Percentiles rank a stretch among this genome's conserved stretches.
Evolutionary conservation across 2,329 filamentous ascomycete genomes (phyloP).

Genomic region (Ascochyta fabae): DNA sequence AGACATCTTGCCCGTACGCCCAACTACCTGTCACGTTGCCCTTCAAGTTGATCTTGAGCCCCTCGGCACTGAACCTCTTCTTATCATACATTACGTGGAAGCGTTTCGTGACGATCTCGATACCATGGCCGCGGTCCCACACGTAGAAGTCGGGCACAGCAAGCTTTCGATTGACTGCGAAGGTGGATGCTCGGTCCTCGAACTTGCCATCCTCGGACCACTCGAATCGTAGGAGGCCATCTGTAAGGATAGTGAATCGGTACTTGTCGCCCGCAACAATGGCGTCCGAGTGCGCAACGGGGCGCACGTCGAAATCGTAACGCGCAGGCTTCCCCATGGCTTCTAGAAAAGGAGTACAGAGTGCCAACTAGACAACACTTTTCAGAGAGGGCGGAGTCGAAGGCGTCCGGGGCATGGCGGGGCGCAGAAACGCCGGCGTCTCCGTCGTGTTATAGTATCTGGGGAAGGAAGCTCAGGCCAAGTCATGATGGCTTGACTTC

Average conservation of each 20-base stretch:
- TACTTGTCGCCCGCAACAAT: slow-evolving; percentile 58
- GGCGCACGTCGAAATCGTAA: slow-evolving; percentile 54
- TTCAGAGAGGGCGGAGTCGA: slow-evolving; percentile 13
- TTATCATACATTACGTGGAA: slow-evolving; percentile 67
- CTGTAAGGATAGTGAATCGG: slow-evolving; percentile 66
- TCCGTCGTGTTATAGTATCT: slow-evolving; percentile 30
- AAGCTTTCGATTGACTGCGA: slow-evolving; percentile 63
- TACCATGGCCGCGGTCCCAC: slow-evolving; percentile 53
- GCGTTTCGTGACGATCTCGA: slow-evolving; percentile 63
- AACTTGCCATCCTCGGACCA: slow-evolving; percentile 66
- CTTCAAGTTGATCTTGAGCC: slow-evolving; percentile 57
- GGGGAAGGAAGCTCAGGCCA: slow-evolving; percentile 34
- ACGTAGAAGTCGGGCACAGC: slow-evolving; percentile 58
- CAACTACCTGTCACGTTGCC: slow-evolving; percentile 55
- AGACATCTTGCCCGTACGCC: slow-evolving; percentile 57
- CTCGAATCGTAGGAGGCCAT: slow-evolving; percentile 66
- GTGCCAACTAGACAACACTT: slow-evolving; percentile 18
- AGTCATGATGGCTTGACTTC: slow-evolving; percentile 28
- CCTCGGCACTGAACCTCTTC: slow-evolving; percentile 59
- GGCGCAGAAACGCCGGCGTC: slow-evolving; percentile 26
- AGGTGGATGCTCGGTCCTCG: slow-evolving; percentile 67
- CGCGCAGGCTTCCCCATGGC: slow-evolving; percentile 45
- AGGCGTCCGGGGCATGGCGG: slow-evolving; percentile 24
- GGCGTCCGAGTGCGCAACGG: slow-evolving; percentile 54
- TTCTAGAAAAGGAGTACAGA: slow-evolving; percentile 7